Conservation (phyloP, 768 basidiomycete species). For the Trametopsis cervina region DNA sequence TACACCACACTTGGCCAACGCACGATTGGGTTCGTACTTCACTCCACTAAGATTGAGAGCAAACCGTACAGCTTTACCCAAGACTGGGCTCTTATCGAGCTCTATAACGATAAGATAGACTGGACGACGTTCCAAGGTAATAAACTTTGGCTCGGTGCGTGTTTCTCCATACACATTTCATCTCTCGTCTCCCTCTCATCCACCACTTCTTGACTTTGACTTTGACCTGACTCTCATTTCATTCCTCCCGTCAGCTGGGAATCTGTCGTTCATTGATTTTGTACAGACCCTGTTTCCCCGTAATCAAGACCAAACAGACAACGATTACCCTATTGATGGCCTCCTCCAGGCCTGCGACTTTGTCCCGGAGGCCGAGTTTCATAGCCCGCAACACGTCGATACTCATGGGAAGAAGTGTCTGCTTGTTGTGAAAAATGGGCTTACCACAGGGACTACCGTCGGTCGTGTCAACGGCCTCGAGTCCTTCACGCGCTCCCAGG, state of each 20-base stretch:
- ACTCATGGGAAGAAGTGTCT: constrained; percentile 18
- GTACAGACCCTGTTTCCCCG: constrained; percentile 11
- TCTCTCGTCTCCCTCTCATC: not conserved
- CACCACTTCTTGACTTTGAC: not conserved
- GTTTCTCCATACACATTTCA: not conserved
- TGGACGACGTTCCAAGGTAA: constrained; percentile 30
- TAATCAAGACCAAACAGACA: constrained; percentile 9
- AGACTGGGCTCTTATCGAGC: constrained; percentile 30
- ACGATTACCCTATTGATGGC: constrained; percentile 19
- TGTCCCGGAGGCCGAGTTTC: constrained; percentile 17
- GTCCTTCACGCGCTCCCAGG: constrained; percentile 18
- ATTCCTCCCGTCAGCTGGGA: constrained; percentile 5
- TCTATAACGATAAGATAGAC: constrained; percentile 25
- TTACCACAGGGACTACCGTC: constrained; percentile 20
- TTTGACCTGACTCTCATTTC: not conserved
- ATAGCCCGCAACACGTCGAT: constrained; percentile 18
- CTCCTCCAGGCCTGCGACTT: constrained; percentile 17
- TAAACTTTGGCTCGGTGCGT: constrained; percentile 19
- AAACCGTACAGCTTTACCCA: constrained; percentile 22
- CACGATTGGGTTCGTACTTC: constrained; percentile 28
- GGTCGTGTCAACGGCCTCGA: constrained; percentile 19
- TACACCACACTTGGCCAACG: constrained; percentile 19
- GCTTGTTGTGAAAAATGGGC: constrained; percentile 22
- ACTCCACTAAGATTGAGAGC: constrained; percentile 24
- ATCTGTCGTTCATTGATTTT: constrained; percentile 7